Evolutionary conservation across 2,329 filamentous ascomycete genomes (phyloP), one percentile per base, ranked within the genome.

Genomic region (Dactylellina leptospora): DNA sequence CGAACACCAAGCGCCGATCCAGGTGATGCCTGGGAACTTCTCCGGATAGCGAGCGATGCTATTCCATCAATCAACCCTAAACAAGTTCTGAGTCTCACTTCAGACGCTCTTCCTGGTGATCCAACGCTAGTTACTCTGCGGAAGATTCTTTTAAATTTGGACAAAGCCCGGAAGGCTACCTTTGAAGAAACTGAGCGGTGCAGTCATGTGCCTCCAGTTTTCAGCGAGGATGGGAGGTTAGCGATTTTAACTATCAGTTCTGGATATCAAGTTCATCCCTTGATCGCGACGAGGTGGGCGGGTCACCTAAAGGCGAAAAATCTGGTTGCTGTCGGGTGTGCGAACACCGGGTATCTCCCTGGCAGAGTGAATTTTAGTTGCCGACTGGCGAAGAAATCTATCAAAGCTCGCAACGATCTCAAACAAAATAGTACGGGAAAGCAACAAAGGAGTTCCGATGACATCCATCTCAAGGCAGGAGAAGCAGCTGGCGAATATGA

Each of bases 321-420:
- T 59, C 80, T 90, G 0, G 84, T 89, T 75, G 85, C 89, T 0
- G 81, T 90, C 5, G 81, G 90, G 74, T 87, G 87, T 2, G 88
- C 87, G 0, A 90, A 90, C 62, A 84, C 87, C 62, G 87, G 87
- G 0, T 90, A 90, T 74, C 77, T 88, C 0, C 83, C 84, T 0
- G 86, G 82, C 1, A 83, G 85, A 77, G 87, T 90, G 22, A 88
- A 89, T 75, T 90, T 90, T 78, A 88, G 85, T 0, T 90, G 88
- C 74, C 83, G 88, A 1, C 80, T 90, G 4, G 83, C 87, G 0
- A 81, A 83, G 48, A 9, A 16, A 10, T 48, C 42, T 4, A 36
- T 48, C 5, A 48, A 48, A 33, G 40, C 55, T 25, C 40, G 27
- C 9, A 48, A 36, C 18, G 55, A 50, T 4, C 27, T 18, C 5